A percentile compares a stretch with the other conserved stretches of the same genome.
These are phyloP conservation scores for Acaromyces ingoldii DNA, from an alignment of 1,284 basidiomycete species.

Conservation along the genomic window DNA sequence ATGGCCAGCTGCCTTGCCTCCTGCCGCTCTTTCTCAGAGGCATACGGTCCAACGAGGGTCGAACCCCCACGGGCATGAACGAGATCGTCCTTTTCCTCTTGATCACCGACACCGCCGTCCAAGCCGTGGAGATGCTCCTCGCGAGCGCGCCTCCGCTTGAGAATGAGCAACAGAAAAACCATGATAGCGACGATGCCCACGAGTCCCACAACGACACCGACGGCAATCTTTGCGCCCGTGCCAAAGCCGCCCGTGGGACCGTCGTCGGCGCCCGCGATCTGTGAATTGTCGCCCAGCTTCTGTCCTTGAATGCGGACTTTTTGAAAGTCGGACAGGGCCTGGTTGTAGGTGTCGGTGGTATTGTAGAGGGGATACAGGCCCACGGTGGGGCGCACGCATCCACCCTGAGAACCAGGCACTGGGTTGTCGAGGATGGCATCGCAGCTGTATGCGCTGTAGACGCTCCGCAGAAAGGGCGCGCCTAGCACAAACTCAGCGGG, in stretches of 20 bases:
- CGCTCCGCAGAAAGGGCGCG: slow-evolving; percentile 37
- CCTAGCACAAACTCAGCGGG: slow-evolving; percentile 41
- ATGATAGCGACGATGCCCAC: slow-evolving; percentile 32
- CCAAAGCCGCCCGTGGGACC: slow-evolving; percentile 11
- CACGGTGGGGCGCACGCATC: slow-evolving; percentile 26
- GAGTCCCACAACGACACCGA: slow-evolving; percentile 37
- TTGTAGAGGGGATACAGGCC: slow-evolving; percentile 34
- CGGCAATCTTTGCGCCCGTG: slow-evolving; percentile 34
- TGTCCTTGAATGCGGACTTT: slow-evolving; percentile 38
- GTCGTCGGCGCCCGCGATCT: slow-evolving; percentile 15
- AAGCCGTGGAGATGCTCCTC: neutral
- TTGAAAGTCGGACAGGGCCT: slow-evolving; percentile 31
- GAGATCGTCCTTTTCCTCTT: slow-evolving; percentile 2
- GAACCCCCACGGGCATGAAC: too few species aligned
- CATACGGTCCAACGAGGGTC: too few species aligned
- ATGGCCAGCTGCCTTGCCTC: slow-evolving; percentile 5
- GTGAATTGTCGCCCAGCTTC: slow-evolving; percentile 20
- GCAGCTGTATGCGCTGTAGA: slow-evolving; percentile 39
- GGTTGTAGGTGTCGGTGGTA: neutral
- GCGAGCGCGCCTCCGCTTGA: slow-evolving; percentile 8
- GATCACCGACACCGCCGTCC: neutral
- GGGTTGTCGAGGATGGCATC: slow-evolving; percentile 10
- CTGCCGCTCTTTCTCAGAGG: slow-evolving; percentile 9
- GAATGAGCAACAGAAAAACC: slow-evolving; percentile 12
- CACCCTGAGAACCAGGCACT: slow-evolving; percentile 12